These are phyloP conservation scores for Cordyceps cicadae DNA, from an alignment of 2,329 filamentous ascomycete species.

Conservation along the genomic window DNA sequence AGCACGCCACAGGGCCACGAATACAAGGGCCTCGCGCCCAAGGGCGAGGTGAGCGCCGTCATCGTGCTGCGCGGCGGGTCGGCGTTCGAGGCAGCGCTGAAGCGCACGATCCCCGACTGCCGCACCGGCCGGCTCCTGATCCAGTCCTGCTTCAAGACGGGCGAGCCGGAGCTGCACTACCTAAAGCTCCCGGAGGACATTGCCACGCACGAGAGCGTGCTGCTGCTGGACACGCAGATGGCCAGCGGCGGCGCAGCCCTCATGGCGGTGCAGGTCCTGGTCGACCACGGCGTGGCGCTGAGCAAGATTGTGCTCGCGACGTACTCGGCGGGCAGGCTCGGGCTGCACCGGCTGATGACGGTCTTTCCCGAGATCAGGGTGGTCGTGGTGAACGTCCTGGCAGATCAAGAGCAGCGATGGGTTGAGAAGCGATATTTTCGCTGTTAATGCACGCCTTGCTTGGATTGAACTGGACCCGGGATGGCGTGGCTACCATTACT, in stretches of 20 bases:
- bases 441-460: slow-evolving; percentile 45
- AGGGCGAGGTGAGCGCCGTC: slow-evolving; percentile 74
- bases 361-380: slow-evolving; percentile 85
- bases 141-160: slow-evolving; percentile 75
- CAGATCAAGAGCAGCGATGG: slow-evolving; percentile 80
- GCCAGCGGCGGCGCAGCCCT: slow-evolving; percentile 75
- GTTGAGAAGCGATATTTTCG: slow-evolving; percentile 84
- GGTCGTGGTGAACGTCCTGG: slow-evolving; percentile 73
- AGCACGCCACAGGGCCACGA: slow-evolving; percentile 60
- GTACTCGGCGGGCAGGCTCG: slow-evolving; percentile 78
- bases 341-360: slow-evolving; percentile 73
- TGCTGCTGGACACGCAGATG: slow-evolving; percentile 91
- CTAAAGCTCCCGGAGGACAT: slow-evolving; percentile 71
- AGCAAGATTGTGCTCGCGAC: slow-evolving; percentile 86
- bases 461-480: background rate
- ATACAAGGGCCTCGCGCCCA: slow-evolving; percentile 64
- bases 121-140: slow-evolving; percentile 83
- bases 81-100: slow-evolving; percentile 78
- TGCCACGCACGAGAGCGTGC: slow-evolving; percentile 64
- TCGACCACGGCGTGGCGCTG: slow-evolving; percentile 84
- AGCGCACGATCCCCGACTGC: slow-evolving; percentile 87
- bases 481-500: background rate
- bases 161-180: slow-evolving; percentile 90
- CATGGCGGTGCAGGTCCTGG: slow-evolving; percentile 93
- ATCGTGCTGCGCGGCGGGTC: slow-evolving; percentile 83